Percentiles rank a stretch among this genome's conserved stretches.
Conservation (phyloP, 108 stramenopile species). For the Nitzschia palea region DNA sequence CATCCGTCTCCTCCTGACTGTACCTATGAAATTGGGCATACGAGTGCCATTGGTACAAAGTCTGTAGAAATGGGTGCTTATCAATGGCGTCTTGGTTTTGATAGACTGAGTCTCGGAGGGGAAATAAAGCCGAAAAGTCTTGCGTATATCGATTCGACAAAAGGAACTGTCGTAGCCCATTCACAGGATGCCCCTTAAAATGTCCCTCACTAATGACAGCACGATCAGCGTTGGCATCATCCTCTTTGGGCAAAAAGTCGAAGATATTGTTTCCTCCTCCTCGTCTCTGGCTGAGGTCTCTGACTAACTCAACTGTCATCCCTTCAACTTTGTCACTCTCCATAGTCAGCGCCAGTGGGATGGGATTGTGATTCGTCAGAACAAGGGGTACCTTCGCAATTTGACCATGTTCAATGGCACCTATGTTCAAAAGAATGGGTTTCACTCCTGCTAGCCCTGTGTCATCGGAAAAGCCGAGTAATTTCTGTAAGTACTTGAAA, state of each 20-base stretch:
- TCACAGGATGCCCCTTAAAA: slow-evolving; percentile 39
- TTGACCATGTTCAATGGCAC: slow-evolving; percentile 53
- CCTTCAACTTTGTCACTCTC: slow-evolving; percentile 64
- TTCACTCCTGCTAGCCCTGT: slow-evolving; percentile 11
- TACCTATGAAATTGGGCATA: slow-evolving; percentile 28
- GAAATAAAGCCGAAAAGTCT: slow-evolving; percentile 22
- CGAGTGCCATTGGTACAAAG: slow-evolving; percentile 29
- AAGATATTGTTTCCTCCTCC: slow-evolving; percentile 51
- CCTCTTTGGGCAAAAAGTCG: slow-evolving; percentile 41
- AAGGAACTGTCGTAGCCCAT: slow-evolving; percentile 47
- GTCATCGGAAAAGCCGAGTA: not conserved
- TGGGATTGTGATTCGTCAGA: slow-evolving; percentile 73
- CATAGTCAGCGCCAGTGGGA: slow-evolving; percentile 55
- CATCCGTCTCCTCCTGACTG: not conserved
- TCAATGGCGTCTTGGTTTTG: slow-evolving; percentile 17
- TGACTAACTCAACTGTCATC: slow-evolving; percentile 56
- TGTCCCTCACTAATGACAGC: slow-evolving; percentile 28
- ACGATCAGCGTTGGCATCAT: not conserved
- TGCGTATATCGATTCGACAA: slow-evolving; percentile 22
- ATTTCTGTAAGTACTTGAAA: not conserved
- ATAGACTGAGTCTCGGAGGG: slow-evolving; percentile 45
- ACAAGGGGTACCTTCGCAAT: slow-evolving; percentile 43
- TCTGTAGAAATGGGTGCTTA: slow-evolving; percentile 18
- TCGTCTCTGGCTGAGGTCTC: slow-evolving; percentile 17
- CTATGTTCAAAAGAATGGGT: slow-evolving; percentile 61